These are phyloP conservation scores for Ogataea methanolica DNA, from an alignment of 805 yeast genomes.

Conservation along the genomic window DNA sequence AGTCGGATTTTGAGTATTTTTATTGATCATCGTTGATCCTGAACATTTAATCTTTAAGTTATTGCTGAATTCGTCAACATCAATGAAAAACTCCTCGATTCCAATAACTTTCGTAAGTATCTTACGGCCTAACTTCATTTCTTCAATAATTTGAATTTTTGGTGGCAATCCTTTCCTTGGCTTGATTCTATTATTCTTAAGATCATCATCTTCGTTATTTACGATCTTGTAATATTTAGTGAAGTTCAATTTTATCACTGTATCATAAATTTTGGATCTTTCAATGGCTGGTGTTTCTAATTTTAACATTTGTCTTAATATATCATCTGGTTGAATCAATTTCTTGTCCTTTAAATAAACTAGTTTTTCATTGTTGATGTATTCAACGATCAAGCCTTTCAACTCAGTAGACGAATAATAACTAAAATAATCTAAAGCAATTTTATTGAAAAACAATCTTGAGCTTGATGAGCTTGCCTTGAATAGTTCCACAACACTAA, in stretches of 20 bases:
- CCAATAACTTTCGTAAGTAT: conserved; percentile 68
- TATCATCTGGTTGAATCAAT: conserved; percentile 50
- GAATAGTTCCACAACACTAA: conserved; percentile 38
- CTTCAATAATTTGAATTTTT: conserved; percentile 59
- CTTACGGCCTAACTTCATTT: conserved; percentile 78
- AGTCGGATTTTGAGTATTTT: conserved; percentile 50
- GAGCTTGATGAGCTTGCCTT: conserved; percentile 49
- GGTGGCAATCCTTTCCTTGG: conserved; percentile 67
- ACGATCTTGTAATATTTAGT: conserved; percentile 47
- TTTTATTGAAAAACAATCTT: conserved; percentile 41
- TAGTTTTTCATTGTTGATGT: conserved; percentile 50
- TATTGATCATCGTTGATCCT: conserved; percentile 77
- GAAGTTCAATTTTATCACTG: conserved; percentile 37
- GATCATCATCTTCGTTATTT: conserved; percentile 33
- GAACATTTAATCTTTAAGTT: conserved; percentile 77
- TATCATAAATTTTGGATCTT: conserved; percentile 42
- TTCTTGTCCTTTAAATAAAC: conserved; percentile 50
- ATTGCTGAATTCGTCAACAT: conserved; percentile 59
- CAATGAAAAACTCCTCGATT: conserved; percentile 63
- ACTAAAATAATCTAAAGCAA: conserved; percentile 32
- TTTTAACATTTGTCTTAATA: conserved; percentile 20
- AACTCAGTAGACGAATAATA: conserved; percentile 55
- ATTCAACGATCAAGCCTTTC: conserved; percentile 46
- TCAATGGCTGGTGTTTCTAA: conserved; percentile 18
- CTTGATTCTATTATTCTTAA: conserved; percentile 23